Base-by-base conservation (phyloP, 768 basidiomycete species). In the Tulasnella sp. region DNA sequence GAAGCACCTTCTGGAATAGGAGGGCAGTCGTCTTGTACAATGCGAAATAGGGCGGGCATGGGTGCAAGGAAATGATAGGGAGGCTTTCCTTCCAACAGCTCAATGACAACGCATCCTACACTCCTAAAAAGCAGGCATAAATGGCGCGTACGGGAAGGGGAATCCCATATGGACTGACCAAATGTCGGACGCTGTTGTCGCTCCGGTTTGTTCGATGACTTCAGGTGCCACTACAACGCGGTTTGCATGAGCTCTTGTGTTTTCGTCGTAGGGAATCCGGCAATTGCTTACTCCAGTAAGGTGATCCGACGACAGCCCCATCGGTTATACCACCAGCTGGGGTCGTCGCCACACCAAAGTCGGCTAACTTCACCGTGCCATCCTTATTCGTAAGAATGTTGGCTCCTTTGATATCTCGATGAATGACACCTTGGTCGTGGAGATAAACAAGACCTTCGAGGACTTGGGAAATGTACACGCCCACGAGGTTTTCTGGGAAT, bases 381-480 rank as follows among this genome's bases (percentile, higher is more conserved):
- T 98, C 97, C 84, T 99, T 99, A 82, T 97, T 98, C 25, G 97
- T 98, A 67, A 99, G 86, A 81, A 99, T 97, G 79, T 99, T 99
- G 17, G 97, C 97, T 42, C 97, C 97, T 83, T 99, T 99, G 85
- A 99, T 99, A 81, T 99, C 97, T 39, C 97, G 88, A 82, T 99
- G 97, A 80, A 99, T 98, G 78, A 99, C 97, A 86, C 97, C 97
- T 85, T 99, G 97, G 79, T 99, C 97, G 81, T 99, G 97, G 25
- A 99, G 89, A 82, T 99, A 99, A 69, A 96, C 91, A 40, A 99
- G 87, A 1, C 97, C 97, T 80, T 97, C 93, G 38, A 99, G 87
- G 31, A 98, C 94, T 84, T 99, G 97, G 64, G 93, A 93, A 80
- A 98, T 94, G 84, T 98, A 99, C 19, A 98, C 93, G 0, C 93